Evolutionary conservation across 257 asterid genomes (phyloP).

Genomic region (Solanum lycopersicoides): DNA sequence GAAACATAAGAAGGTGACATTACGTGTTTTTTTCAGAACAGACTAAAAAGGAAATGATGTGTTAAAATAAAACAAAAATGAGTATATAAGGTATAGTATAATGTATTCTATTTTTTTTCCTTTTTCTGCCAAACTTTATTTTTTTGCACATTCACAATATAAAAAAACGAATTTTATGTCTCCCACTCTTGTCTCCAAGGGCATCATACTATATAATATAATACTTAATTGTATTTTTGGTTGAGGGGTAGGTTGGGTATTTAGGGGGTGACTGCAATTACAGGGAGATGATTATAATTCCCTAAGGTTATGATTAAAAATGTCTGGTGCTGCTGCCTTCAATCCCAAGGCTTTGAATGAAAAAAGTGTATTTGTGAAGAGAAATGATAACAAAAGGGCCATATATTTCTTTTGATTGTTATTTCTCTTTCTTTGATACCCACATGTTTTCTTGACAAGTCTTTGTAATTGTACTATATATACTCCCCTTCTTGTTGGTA

Average conservation of each 20-base stretch:
- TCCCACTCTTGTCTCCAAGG: slow-evolving; percentile 2
- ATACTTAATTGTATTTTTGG: background rate
- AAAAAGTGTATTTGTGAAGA: slow-evolving; percentile 31
- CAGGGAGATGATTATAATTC: slow-evolving; percentile 32
- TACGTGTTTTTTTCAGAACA: background rate
- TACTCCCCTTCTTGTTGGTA: background rate
- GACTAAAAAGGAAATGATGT: background rate
- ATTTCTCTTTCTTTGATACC: slow-evolving; percentile 24
- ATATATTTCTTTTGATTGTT: slow-evolving; percentile 15
- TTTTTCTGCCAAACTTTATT: slow-evolving; percentile 22
- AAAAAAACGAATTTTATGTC: background rate
- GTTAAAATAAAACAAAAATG: background rate
- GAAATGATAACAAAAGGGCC: slow-evolving; percentile 46
- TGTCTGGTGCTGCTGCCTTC: slow-evolving; percentile 31
- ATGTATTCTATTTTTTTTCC: background rate
- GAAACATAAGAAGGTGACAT: background rate
- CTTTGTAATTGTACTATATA: slow-evolving; percentile 16
- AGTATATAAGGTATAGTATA: background rate
- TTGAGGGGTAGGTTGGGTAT: background rate
- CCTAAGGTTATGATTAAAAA: slow-evolving; percentile 31
- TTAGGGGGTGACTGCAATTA: slow-evolving; percentile 16
- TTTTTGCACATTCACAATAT: slow-evolving; percentile 18
- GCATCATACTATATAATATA: background rate
- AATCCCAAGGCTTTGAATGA: slow-evolving; percentile 62
- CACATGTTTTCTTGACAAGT: slow-evolving; percentile 34